Percentiles rank a stretch among this genome's conserved stretches.
Conservation (phyloP, 768 basidiomycete genomes). For the Termitomyces sp. region DNA sequence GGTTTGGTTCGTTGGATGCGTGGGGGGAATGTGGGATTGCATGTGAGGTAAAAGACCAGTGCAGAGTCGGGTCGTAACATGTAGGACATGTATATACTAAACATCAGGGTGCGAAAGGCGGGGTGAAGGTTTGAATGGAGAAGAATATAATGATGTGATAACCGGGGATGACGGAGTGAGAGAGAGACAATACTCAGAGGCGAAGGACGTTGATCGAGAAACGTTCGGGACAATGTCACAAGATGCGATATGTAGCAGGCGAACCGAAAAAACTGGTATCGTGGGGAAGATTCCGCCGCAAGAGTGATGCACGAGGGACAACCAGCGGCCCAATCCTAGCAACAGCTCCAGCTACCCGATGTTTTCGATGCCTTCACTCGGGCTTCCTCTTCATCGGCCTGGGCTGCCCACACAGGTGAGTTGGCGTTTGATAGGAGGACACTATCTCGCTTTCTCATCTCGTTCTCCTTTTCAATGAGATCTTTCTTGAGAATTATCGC, state of each 20-base stretch:
- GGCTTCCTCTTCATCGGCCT: constrained; percentile 78
- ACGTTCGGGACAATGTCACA: neutral
- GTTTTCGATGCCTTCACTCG: constrained; percentile 45
- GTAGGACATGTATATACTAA: constrained; percentile 15
- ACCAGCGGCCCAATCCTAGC: constrained; percentile 34
- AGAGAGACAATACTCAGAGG: neutral
- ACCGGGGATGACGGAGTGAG: constrained; percentile 11
- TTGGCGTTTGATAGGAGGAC: constrained; percentile 63
- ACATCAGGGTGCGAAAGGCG: constrained; percentile 15
- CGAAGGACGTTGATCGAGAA: neutral
- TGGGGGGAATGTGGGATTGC: neutral
- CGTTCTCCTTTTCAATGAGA: constrained; percentile 76
- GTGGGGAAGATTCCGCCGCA: neutral
- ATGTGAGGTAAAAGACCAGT: neutral
- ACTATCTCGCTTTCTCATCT: constrained; percentile 76
- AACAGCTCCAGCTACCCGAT: constrained; percentile 65
- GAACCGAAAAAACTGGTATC: neutral
- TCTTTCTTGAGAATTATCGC: constrained; percentile 79
- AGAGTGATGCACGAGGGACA: constrained; percentile 1
- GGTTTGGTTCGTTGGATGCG: constrained; percentile 2
- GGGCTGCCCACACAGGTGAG: constrained; percentile 72
- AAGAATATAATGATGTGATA: constrained; percentile 17
- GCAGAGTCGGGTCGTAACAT: constrained; percentile 10
- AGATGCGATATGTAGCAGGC: constrained; percentile 11
- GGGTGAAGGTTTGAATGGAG: constrained; percentile 13